Percentiles rank a stretch among this genome's conserved stretches.
Conservation (phyloP, 202 grass and related monocot species). For the Dendrocalamus latiflorus region DNA sequence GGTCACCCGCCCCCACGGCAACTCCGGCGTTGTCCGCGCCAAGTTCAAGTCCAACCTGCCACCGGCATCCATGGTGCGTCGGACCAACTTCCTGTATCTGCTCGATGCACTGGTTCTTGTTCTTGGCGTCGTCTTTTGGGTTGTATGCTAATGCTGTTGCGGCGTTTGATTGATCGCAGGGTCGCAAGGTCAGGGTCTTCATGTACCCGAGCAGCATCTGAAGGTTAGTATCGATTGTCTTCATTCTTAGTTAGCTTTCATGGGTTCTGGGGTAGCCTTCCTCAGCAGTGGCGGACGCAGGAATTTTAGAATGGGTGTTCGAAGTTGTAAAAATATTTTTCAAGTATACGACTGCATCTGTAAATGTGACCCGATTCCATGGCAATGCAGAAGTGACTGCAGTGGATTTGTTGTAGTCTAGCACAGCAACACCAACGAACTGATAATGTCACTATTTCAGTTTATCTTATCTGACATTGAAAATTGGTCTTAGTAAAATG, state of each 20-base stretch:
- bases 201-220: constrained; percentile 91
- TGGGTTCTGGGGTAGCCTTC: neutral
- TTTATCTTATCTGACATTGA: no score
- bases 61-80: constrained; percentile 50
- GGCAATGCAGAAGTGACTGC: no score
- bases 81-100: neutral
- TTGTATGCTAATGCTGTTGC: neutral
- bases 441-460: no score
- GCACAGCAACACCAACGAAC: no score
- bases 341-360: no score
- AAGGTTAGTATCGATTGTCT: constrained; percentile 20
- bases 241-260: neutral
- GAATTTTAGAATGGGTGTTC: no score
- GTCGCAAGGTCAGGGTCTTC: constrained; percentile 71
- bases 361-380: no score
- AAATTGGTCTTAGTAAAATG: no score
- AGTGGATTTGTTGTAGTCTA: no score
- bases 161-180: constrained; percentile 22
- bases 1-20: constrained; percentile 58
- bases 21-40: constrained; percentile 62
- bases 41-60: constrained; percentile 81
- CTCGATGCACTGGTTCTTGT: neutral
- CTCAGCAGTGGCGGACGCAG: no score
- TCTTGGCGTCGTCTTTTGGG: neutral
- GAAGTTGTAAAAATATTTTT: no score